Evolutionary conservation across 768 basidiomycete genomes (phyloP).

Genomic region (Russula earlei): DNA sequence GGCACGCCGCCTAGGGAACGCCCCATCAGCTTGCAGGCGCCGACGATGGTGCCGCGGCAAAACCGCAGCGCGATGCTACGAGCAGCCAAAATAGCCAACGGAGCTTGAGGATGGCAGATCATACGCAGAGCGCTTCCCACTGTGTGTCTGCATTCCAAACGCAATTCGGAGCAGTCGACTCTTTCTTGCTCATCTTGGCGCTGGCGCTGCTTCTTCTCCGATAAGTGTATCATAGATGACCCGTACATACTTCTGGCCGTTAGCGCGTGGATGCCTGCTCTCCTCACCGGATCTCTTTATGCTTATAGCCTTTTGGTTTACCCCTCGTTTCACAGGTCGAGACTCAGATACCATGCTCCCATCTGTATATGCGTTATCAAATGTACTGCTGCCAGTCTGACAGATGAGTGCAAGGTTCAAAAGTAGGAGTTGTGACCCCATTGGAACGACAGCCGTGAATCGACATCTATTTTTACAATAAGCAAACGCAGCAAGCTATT

Average conservation of each 20-base stretch:
- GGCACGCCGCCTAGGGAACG: conserved; percentile 34
- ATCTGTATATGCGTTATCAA: conserved; percentile 9
- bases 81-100: conserved; percentile 52
- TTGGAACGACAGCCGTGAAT: background rate
- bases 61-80: conserved; percentile 70
- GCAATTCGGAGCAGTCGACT: background rate
- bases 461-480: background rate
- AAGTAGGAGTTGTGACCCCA: background rate
- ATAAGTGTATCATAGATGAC: background rate
- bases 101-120: background rate
- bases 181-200: conserved; percentile 3
- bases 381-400: conserved; percentile 2
- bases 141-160: background rate
- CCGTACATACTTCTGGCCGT: background rate
- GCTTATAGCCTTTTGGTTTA: background rate
- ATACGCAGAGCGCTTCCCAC: background rate
- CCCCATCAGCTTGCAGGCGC: conserved; percentile 47
- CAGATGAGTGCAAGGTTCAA: background rate
- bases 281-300: background rate
- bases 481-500: background rate
- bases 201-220: conserved; percentile 5
- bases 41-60: conserved; percentile 55
- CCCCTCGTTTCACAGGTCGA: background rate
- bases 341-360: conserved; percentile 5
- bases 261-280: background rate